A percentile compares a stretch with the other conserved stretches of the same genome.
These are phyloP conservation scores for Zalaria sp. DNA, from an alignment of 2,329 filamentous ascomycete genomes.

Conservation along the genomic window DNA sequence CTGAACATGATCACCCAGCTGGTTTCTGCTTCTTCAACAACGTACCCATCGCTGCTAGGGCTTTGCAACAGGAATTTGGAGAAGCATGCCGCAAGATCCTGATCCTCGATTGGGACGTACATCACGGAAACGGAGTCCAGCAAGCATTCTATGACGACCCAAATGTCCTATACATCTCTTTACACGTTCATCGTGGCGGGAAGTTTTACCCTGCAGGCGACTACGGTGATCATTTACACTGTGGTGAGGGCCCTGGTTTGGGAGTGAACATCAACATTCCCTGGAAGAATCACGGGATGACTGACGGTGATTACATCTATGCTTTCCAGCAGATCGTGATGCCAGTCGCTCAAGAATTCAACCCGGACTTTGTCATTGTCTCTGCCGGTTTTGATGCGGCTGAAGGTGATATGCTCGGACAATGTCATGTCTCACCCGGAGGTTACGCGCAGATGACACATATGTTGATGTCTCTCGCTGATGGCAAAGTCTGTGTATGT, in stretches of 20 bases:
- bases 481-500: constrained; percentile 81
- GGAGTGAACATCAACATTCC: constrained; percentile 57
- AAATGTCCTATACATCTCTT: constrained; percentile 87
- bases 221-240: constrained; percentile 46
- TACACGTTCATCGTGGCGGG: constrained; percentile 78
- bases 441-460: constrained; percentile 99
- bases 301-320: constrained; percentile 90
- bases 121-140: constrained; percentile 82
- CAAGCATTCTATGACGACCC: constrained; percentile 93
- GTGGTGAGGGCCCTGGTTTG: constrained; percentile 41
- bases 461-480: constrained; percentile 91
- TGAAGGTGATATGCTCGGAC: constrained; percentile 80
- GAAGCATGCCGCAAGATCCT: constrained; percentile 74
- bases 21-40: constrained; percentile 99
- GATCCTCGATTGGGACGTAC: constrained; percentile 80
- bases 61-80: constrained; percentile 71
- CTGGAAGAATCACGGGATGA: constrained; percentile 63
- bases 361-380: constrained; percentile 88
- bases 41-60: constrained; percentile 79
- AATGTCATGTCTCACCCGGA: constrained; percentile 77
- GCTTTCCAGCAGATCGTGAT: constrained; percentile 94
- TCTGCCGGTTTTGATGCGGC: constrained; percentile 95
- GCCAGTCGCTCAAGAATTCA: constrained; percentile 87
- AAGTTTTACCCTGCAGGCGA: constrained; percentile 62
- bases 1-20: constrained; percentile 72